A percentile compares a stretch with the other conserved stretches of the same genome.
Evolutionary conservation across 768 basidiomycete species (phyloP).

Genomic region (Leccinum longicurvipes): DNA sequence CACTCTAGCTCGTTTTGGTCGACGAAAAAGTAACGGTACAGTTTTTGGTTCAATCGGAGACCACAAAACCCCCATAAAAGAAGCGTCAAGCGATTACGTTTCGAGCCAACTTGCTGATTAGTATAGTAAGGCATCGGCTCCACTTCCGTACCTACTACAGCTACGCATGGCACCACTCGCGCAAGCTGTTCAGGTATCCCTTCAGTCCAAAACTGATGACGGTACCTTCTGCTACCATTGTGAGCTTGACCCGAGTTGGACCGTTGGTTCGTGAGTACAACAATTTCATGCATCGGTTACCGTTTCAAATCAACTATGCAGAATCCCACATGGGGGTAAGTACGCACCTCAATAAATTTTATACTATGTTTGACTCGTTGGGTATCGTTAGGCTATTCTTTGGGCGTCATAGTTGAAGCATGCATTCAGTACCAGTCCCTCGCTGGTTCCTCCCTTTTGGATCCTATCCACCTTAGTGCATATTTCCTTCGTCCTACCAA

Average conservation of each 20-base stretch:
- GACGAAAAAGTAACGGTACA: too few relatives aligned
- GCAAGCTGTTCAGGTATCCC: conserved; percentile 22
- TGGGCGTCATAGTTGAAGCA: conserved; percentile 57
- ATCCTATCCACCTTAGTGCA: conserved; percentile 59
- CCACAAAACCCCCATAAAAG: too few relatives aligned
- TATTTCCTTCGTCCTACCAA: conserved; percentile 52
- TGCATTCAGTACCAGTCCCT: conserved; percentile 48
- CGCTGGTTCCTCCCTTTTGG: conserved; percentile 41
- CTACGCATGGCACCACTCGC: conserved; percentile 20
- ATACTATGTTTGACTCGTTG: not conserved
- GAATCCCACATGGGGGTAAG: conserved; percentile 55
- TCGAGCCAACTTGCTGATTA: too few relatives aligned
- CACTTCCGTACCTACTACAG: too few relatives aligned
- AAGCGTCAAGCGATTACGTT: too few relatives aligned
- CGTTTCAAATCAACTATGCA: too few relatives aligned
- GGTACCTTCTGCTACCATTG: conserved; percentile 23
- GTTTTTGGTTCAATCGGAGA: too few relatives aligned
- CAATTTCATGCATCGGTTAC: too few relatives aligned
- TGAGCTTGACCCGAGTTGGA: conserved; percentile 38
- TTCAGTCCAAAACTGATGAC: conserved; percentile 20
- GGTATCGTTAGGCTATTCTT: conserved; percentile 49
- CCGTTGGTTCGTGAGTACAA: too few relatives aligned
- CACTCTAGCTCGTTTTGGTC: too few relatives aligned
- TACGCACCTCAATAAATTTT: not conserved
- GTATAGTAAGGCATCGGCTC: too few relatives aligned